Evolutionary conservation across 2,329 filamentous ascomycete genomes (phyloP).

Genomic region (Pseudogymnoascus sp.): DNA sequence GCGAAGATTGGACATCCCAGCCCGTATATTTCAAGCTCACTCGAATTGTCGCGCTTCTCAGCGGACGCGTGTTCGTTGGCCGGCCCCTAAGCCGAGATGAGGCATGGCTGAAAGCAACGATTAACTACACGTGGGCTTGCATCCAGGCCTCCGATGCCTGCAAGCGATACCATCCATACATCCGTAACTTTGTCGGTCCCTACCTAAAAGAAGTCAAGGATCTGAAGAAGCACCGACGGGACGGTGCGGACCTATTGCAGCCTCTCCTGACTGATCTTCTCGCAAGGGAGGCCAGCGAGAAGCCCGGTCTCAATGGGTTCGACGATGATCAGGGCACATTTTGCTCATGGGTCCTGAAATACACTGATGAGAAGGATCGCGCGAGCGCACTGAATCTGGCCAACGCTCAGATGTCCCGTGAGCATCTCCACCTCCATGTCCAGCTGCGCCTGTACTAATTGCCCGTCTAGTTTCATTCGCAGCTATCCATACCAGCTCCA

Average conservation of each 20-base stretch:
- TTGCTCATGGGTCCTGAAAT: slow-evolving; percentile 18
- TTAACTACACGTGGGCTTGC: slow-evolving; percentile 17
- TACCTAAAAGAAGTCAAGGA: slow-evolving; percentile 15
- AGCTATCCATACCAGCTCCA: slow-evolving; percentile 45
- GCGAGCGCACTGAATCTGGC: slow-evolving; percentile 11
- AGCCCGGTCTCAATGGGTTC: neutral
- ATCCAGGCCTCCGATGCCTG: slow-evolving; percentile 17
- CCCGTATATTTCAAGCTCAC: slow-evolving; percentile 29
- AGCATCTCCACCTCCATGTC: neutral
- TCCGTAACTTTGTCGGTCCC: slow-evolving; percentile 14
- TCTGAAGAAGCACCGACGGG: slow-evolving; percentile 13
- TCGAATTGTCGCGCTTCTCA: slow-evolving; percentile 33
- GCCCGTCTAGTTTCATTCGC: slow-evolving; percentile 36
- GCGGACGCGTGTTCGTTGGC: slow-evolving; percentile 28
- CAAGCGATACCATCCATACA: slow-evolving; percentile 15
- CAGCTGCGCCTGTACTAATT: slow-evolving; percentile 9
- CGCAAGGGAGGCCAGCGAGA: neutral
- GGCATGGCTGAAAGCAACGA: slow-evolving; percentile 22
- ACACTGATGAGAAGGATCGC: slow-evolving; percentile 11
- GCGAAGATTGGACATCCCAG: slow-evolving; percentile 27
- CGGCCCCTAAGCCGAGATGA: slow-evolving; percentile 21
- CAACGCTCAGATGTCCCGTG: slow-evolving; percentile 32
- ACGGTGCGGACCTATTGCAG: slow-evolving; percentile 15
- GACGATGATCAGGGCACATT: slow-evolving; percentile 17
- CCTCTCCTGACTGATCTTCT: slow-evolving; percentile 15